Percentiles rank a stretch among this genome's conserved stretches.
These are phyloP conservation scores for Nemania sp. DNA, from an alignment of 2,329 filamentous ascomycete genomes.

Conservation along the genomic window DNA sequence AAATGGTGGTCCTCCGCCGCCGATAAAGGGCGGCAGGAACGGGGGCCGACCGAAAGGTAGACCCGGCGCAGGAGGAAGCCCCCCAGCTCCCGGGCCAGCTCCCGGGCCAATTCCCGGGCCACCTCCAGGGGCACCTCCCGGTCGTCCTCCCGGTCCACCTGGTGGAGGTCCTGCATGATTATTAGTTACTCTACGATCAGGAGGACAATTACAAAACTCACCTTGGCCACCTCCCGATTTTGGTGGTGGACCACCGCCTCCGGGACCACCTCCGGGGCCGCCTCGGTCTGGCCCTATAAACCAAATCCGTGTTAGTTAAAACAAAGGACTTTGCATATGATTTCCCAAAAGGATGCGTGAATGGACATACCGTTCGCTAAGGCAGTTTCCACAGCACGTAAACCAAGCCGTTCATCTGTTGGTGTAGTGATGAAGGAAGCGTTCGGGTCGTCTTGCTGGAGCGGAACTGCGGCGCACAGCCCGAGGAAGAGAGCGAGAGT, in stretches of 20 bases:
- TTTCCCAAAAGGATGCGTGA: not conserved
- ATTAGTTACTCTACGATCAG: not conserved
- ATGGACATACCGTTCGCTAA: not conserved
- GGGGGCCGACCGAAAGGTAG: not conserved
- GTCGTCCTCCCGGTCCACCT: not conserved
- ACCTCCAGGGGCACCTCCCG: too few relatives aligned
- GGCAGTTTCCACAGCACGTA: not conserved
- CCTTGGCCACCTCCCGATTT: not conserved
- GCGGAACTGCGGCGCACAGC: constrained; percentile 27
- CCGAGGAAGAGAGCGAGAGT: constrained; percentile 22
- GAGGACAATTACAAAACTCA: not conserved
- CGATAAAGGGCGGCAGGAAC: too few relatives aligned
- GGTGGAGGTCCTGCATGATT: not conserved
- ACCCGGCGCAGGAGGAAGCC: too few relatives aligned
- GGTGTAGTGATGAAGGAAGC: not conserved
- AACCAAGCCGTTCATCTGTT: not conserved
- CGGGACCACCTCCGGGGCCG: not conserved
- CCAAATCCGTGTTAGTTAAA: not conserved
- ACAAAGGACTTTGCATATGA: too few relatives aligned
- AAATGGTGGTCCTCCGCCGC: too few relatives aligned
- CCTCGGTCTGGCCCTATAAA: not conserved
- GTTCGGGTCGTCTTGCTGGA: not conserved
- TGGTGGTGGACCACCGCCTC: not conserved
- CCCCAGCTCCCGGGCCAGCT: too few relatives aligned
- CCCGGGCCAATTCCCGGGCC: too few relatives aligned